phyloP scores from a whole-genome alignment of 2,329 filamentous ascomycete genomes.

The Talaromyces sp. region DNA sequence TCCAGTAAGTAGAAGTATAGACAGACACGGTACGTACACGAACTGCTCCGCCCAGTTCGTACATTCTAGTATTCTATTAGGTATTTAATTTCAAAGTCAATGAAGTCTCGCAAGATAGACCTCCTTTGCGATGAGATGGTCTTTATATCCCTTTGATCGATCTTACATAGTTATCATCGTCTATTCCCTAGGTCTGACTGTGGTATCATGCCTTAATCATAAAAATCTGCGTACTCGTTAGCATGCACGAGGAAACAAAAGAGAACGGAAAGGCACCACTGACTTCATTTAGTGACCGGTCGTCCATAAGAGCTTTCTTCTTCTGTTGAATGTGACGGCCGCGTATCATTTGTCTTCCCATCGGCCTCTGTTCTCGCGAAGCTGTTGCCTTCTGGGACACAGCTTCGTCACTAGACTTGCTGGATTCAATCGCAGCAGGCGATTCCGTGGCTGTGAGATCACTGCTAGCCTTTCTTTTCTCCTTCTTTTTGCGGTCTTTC shows the following conservation, averaged over 20 bases:
- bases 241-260: conserved; percentile 1
- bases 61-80: neutral
- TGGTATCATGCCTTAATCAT: conserved; percentile 25
- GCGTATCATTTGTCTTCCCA: conserved; percentile 66
- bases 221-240: conserved; percentile 27
- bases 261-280: conserved; percentile 17
- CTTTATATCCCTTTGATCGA: neutral
- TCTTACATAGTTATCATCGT: neutral
- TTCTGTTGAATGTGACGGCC: conserved; percentile 85
- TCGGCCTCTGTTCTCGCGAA: conserved; percentile 41
- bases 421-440: conserved; percentile 2
- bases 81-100: neutral
- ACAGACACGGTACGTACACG: neutral
- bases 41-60: neutral
- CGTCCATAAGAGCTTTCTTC: conserved; percentile 72
- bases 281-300: conserved; percentile 80
- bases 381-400: conserved; percentile 40
- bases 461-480: conserved; percentile 9
- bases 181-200: neutral
- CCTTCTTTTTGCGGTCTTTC: conserved; percentile 14
- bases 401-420: neutral
- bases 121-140: neutral
- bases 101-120: neutral
- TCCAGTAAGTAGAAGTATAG: neutral
- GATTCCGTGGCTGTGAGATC: conserved; percentile 26